Base-by-base conservation (phyloP, 371 early-diverging fungal genomes). In the Circinella umbellata region DNA sequence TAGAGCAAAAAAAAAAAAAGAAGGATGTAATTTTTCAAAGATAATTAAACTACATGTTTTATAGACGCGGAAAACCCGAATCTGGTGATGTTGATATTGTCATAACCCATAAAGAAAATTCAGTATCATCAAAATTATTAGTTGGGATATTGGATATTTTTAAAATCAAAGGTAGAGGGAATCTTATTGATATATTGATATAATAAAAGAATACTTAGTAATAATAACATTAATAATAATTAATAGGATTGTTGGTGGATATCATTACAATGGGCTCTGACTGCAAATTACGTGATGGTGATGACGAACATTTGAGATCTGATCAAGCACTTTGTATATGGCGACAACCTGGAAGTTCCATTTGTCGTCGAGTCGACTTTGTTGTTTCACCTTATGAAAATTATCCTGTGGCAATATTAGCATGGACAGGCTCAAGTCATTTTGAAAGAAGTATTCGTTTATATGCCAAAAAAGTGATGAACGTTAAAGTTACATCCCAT, bases 81-180 rank as follows among this genome's bases (percentile, higher is more conserved):
- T 65, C 66, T 14, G 71, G 75, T 15, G 75, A 74, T 65, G 68
- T 74, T 10, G 75, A 74, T n/a, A 66, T 74, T 14, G 38, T 74
- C 6, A 57, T 74, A 8, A 68, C 75, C 10, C 75, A 74, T 55
- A 39, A 64, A 14, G 67, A 74, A 14, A 38, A 53, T 7, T 20
- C 59, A 18, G 60, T 59, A 14, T 54, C 63, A 3, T 34, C 46
- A 15, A 59, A 27, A 3, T 13, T 74, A n/a, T 51, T 74, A 0
- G 27, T 49, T 8, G 53, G 64, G 14, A 20, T 70, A 15, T 18
- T 74, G n/a, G 71, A 67, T 6, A 37, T 60, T 1, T 59, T 71
- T 13, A 59, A 66, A 49, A 4, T 13, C 14, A 35, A 71, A 62
- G 66, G 73, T 67, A 37, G 18, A 51, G 10, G 7, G 4, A 8